Evolutionary conservation across 1,139 yeast species (phyloP).

Genomic region (Yamadazyma membranifaciens): DNA sequence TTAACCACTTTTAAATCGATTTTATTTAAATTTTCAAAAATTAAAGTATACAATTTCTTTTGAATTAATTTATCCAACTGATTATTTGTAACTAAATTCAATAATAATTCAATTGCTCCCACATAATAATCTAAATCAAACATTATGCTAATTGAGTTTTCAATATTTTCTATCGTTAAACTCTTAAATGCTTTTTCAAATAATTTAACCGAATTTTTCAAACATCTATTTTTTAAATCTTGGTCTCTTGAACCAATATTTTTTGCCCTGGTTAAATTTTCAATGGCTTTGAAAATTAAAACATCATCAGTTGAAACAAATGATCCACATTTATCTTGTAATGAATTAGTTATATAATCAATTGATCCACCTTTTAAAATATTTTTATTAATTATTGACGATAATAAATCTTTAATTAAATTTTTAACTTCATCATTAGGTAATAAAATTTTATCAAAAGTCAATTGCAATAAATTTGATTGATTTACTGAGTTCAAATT

Average conservation of each 20-base stretch:
- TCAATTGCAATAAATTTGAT: conserved; percentile 61
- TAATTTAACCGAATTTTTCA: conserved; percentile 71
- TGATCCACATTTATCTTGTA: conserved; percentile 92
- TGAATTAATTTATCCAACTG: conserved; percentile 8
- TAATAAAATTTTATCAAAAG: conserved; percentile 75
- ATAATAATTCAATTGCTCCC: conserved; percentile 82
- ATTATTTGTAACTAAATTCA: conserved; percentile 45
- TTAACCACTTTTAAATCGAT: conserved; percentile 68
- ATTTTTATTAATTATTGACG: conserved; percentile 84
- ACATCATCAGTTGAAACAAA: conserved; percentile 95
- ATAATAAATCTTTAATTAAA: conserved; percentile 79
- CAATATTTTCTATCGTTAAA: conserved; percentile 74
- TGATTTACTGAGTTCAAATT: conserved; percentile 68
- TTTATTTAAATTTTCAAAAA: conserved; percentile 71
- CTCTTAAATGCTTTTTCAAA: conserved; percentile 81
- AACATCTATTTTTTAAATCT: conserved; percentile 67
- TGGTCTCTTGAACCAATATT: conserved; percentile 67
- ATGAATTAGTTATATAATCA: conserved; percentile 80
- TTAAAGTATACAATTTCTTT: conserved; percentile 61
- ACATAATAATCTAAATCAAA: conserved; percentile 73
- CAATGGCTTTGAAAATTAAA: conserved; percentile 89
- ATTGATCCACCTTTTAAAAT: conserved; percentile 92
- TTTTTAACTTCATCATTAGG: conserved; percentile 61
- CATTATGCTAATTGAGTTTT: conserved; percentile 79
- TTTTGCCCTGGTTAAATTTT: conserved; percentile 84